These are phyloP conservation scores for Phialocephala sp. DNA, from an alignment of 2,329 filamentous ascomycete species.

Conservation along the genomic window DNA sequence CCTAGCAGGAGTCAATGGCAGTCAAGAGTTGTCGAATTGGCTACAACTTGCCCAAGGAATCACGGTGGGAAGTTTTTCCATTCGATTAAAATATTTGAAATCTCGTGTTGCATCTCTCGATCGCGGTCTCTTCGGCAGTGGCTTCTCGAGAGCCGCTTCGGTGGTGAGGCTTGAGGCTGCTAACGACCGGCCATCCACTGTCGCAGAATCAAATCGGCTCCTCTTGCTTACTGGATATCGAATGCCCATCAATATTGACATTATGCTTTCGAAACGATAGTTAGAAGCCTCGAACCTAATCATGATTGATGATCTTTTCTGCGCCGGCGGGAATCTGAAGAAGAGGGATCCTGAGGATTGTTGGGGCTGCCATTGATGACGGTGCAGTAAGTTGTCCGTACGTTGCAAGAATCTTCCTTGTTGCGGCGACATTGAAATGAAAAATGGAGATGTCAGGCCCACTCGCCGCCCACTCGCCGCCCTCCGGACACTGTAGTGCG, in stretches of 20 bases:
- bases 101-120: not conserved
- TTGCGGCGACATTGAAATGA: conserved; percentile 29
- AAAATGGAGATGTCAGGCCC: conserved; percentile 17
- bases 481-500: not conserved
- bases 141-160: not conserved
- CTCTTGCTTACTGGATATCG: conserved; percentile 6
- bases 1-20: not conserved
- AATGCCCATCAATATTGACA: conserved; percentile 9
- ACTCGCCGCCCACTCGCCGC: conserved; percentile 13
- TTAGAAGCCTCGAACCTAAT: not conserved
- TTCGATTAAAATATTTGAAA: not conserved
- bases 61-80: not conserved
- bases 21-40: not conserved
- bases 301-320: not conserved
- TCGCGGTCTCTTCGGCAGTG: not conserved
- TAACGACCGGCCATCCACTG: not conserved
- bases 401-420: conserved; percentile 30
- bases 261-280: not conserved
- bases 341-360: not conserved
- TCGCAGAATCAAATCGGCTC: not conserved
- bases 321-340: not conserved
- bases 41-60: not conserved
- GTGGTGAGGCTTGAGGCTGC: not conserved
- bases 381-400: not conserved
- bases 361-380: not conserved